Base-by-base conservation (phyloP, 495 filamentous ascomycete species). In the Penicillium ochrochloron region DNA sequence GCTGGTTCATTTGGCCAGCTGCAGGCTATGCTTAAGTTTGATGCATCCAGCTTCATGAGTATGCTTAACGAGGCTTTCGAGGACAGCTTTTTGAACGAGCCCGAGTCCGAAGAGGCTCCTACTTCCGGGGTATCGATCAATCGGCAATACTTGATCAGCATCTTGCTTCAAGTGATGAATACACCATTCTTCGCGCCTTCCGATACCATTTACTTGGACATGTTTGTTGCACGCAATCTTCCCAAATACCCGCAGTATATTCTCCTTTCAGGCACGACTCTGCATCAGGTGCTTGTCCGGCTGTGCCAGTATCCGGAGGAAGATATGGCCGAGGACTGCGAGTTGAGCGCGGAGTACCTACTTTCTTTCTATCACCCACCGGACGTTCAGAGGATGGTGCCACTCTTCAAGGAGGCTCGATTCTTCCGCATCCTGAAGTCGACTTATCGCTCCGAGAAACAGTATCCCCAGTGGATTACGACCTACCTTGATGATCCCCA, bases 51-150 rank as follows among this genome's bases (percentile, higher is more conserved):
- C 76, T 94, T 97, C 67, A 84, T 99, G 75, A 97, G 94, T 76
- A 93, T 94, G 67, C 78, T 99, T 21, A 98, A 99, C 67, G 95
- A 99, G 76, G 95, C 95, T 10, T 99, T 99, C 68, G 95, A 99
- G 74, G 94, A 99, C 71, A 82, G 88, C 8, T 99, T 96, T 64
- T 83, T 99, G 56, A 98, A 97, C 70, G 90, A 92, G 52, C 71
- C 77, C 25, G 76, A 77, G 21, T 59, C 67, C 23, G 78, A 79
- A 11, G 78, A 79, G 23, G 64, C 54, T 25, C 61, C 71, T 10
- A 59, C 70, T 15, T 65, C 75, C 21, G 88, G 88, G 2, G 75
- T 89, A 39, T 92, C 90, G 9, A 87, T 97, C 59, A 94, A 96
- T 66, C 86, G 95, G 31, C 95, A 97, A 76, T 94, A 93, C 72